Evolutionary conservation across 139 green algal species (phyloP), one percentile per base, ranked within the genome.

Genomic region (Micractinium conductrix): DNA sequence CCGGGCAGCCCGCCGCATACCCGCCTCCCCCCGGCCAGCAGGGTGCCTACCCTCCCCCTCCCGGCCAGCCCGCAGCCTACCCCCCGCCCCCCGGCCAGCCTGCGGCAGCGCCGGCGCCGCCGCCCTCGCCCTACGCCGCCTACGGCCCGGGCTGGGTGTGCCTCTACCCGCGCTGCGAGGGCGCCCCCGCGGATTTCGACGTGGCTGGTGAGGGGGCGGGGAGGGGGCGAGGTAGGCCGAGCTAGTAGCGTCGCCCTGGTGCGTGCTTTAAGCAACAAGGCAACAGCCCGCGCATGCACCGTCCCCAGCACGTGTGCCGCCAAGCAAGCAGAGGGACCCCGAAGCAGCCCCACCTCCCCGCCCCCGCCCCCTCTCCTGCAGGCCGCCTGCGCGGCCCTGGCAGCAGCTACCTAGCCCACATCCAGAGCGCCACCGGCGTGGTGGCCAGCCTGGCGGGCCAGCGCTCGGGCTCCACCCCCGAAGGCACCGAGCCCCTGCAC

Each of bases 371-470:
- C n/a, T n/a, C n/a, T n/a, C n/a, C n/a, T n/a, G n/a, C n/a, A n/a
- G 72, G 10, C 30, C 72, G 82, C 3, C n/a, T 86, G 73, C 43
- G 42, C 1, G 82, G 82, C 60, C 73, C 73, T 2, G 33, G 37
- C 19, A 35, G 38, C 82, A 70, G 62, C 73, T 86, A 82, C 82
- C 73, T 86, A 9, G 22, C 58, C 7, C 82, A 86, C 73, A 86
- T 86, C 44, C 48, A 44, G 43, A 17, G 37, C 8, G 60, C 82
- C n/a, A 82, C 60, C 1, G 70, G 71, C 4, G 72, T 37, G 30
- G 43, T 42, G 4, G 71, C 44, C 45, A 40, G 1, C 38, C 26
- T 86, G 71, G 26, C 21, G 7, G 80, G 68, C 50, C 26, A 44
- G 33, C 55, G 71, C 12, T 70, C 68, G 35, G 68, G 53, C 19